Conservation (phyloP, 148 eudicot genomes). For the Arbutus unedo region DNA sequence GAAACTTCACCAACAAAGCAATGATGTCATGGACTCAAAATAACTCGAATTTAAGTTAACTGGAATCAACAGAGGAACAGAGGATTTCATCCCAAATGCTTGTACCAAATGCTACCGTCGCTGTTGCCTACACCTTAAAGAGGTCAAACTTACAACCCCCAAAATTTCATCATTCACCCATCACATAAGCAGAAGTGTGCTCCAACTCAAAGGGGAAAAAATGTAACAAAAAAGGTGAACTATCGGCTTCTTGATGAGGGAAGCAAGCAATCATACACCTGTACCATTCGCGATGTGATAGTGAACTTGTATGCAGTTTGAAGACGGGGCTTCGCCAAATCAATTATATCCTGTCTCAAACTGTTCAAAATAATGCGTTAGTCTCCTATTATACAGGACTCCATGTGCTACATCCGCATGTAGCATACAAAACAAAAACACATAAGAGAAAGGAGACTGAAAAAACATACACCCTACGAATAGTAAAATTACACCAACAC, state of each 20-base stretch:
- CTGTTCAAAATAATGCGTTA: constrained; percentile 35
- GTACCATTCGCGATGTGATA: constrained; percentile 77
- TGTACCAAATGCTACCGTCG: neutral
- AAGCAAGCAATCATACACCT: constrained; percentile 89
- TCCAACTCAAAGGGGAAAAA: neutral
- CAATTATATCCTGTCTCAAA: constrained; percentile 78
- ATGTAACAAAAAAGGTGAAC: neutral
- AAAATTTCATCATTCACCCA: neutral
- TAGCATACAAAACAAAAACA: neutral
- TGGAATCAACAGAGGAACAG: neutral
- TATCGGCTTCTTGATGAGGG: constrained; percentile 46
- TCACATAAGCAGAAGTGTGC: neutral
- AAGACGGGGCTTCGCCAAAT: constrained; percentile 77
- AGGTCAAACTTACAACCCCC: neutral
- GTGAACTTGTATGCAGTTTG: constrained; percentile 61
- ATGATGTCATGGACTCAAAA: too few species aligned
- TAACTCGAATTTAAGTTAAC: neutral
- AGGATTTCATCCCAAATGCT: neutral
- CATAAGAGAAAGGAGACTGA: neutral
- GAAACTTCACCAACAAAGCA: too few species aligned
- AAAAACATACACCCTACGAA: neutral
- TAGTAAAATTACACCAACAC: neutral
- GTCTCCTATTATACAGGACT: neutral
- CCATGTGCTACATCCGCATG: neutral
- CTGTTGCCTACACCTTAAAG: neutral